A percentile compares a stretch with the other conserved stretches of the same genome.
These are phyloP conservation scores for Penicillium diatomitis DNA, from an alignment of 495 filamentous ascomycete species.

Conservation along the genomic window DNA sequence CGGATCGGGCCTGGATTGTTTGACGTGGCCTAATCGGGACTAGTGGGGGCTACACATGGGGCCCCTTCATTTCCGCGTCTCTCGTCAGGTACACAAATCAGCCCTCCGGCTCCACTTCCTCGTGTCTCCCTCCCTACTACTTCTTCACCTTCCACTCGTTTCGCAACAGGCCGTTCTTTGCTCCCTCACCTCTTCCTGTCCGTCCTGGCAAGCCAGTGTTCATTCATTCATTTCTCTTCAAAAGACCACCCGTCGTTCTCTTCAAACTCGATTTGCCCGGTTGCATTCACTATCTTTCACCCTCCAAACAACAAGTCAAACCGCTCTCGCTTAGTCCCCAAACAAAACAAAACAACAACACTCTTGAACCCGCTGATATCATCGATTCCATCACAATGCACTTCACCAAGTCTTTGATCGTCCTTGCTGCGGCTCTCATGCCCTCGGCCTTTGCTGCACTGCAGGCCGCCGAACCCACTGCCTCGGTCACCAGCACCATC, in stretches of 20 bases:
- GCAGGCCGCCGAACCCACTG: slow-evolving; percentile 8
- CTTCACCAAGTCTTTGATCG: slow-evolving; percentile 27
- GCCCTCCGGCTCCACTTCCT: not conserved
- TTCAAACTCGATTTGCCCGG: slow-evolving; percentile 29
- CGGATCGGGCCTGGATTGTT: too few species aligned
- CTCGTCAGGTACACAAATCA: not conserved
- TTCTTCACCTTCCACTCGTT: not conserved
- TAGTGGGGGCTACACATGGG: slow-evolving; percentile 8
- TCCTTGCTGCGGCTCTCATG: slow-evolving; percentile 22
- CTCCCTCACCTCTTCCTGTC: slow-evolving; percentile 6
- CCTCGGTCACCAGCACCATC: slow-evolving; percentile 18
- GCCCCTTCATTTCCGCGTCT: slow-evolving; percentile 11
- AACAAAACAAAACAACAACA: slow-evolving; percentile 1
- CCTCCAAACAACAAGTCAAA: not conserved
- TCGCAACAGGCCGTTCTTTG: not conserved
- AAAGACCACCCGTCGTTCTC: slow-evolving; percentile 20
- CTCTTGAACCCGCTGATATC: slow-evolving; percentile 8
- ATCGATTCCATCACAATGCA: slow-evolving; percentile 16
- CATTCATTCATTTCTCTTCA: slow-evolving; percentile 13
- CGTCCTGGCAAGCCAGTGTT: slow-evolving; percentile 14
- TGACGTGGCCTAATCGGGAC: not conserved
- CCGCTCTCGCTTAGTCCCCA: not conserved
- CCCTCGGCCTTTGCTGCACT: slow-evolving; percentile 26
- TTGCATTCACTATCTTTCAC: slow-evolving; percentile 30
- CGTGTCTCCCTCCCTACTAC: slow-evolving; percentile 3